Percentiles rank a stretch among this genome's conserved stretches.
These are phyloP conservation scores for Zygosaccharomyces rouxii DNA, from an alignment of 805 yeast species.

Conservation along the genomic window DNA sequence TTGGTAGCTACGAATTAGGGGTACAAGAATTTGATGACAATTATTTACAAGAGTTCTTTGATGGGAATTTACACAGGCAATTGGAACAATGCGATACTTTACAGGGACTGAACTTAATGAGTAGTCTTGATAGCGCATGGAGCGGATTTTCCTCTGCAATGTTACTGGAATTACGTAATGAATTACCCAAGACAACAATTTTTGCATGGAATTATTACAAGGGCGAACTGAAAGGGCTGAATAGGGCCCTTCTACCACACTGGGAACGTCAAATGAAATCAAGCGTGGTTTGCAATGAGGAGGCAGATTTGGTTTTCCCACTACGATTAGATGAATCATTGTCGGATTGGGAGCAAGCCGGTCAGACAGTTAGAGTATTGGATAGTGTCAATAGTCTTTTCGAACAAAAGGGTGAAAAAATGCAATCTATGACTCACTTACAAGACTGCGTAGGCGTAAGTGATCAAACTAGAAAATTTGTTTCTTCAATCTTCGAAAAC, in stretches of 20 bases:
- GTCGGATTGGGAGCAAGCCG: conserved; percentile 31
- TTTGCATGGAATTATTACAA: conserved; percentile 46
- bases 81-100: conserved; percentile 74
- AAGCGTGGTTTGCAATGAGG: conserved; percentile 44
- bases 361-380: conserved; percentile 20
- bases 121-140: conserved; percentile 81
- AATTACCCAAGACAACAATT: conserved; percentile 47
- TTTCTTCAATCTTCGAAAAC: conserved; percentile 20
- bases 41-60: conserved; percentile 48
- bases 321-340: conserved; percentile 31
- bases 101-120: conserved; percentile 63
- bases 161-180: conserved; percentile 60
- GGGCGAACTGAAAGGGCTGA: conserved; percentile 21
- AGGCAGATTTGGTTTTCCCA: conserved; percentile 56
- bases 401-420: conserved; percentile 14
- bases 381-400: conserved; percentile 26
- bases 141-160: conserved; percentile 62
- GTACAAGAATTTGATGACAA: conserved; percentile 48
- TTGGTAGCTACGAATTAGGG: conserved; percentile 53
- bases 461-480: conserved; percentile 22
- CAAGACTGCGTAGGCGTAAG: conserved; percentile 21
- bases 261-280: conserved; percentile 42
- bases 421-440: conserved; percentile 23
- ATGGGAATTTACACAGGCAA: conserved; percentile 51
- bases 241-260: conserved; percentile 8